These are phyloP conservation scores for Fragilariopsis cylindrus DNA, from an alignment of 108 stramenopile genomes.

Conservation along the genomic window DNA sequence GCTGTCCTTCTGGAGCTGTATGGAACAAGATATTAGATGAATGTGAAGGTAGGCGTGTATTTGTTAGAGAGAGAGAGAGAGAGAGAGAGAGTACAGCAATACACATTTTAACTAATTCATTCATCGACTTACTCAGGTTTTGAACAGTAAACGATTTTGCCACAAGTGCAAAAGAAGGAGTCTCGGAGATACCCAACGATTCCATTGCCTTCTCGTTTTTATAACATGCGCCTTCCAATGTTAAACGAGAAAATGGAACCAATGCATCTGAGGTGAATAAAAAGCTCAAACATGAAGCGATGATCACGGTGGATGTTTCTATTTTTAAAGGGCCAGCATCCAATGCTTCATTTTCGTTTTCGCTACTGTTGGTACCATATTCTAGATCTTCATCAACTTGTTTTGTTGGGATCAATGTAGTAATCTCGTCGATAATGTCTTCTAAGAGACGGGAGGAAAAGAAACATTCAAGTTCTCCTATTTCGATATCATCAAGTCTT, in stretches of 20 bases:
- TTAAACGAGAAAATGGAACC: background rate
- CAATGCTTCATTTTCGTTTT: background rate
- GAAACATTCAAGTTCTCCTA: conserved; percentile 44
- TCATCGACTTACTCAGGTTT: conserved; percentile 17
- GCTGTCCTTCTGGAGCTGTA: conserved; percentile 48
- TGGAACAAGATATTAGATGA: too few species aligned
- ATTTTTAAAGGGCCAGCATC: background rate
- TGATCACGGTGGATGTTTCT: conserved; percentile 10
- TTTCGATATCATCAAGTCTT: conserved; percentile 33
- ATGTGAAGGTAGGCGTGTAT: conserved; percentile 7
- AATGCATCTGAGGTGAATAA: background rate
- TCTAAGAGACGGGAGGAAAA: conserved; percentile 39
- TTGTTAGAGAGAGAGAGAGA: conserved; percentile 10
- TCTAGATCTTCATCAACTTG: background rate
- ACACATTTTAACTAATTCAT: background rate
- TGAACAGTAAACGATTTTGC: conserved; percentile 31
- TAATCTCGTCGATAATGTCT: conserved; percentile 37
- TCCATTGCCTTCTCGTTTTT: conserved; percentile 9
- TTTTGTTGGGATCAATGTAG: background rate
- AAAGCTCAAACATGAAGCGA: conserved; percentile 2
- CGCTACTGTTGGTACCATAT: background rate
- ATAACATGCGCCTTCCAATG: background rate
- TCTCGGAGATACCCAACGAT: conserved; percentile 1
- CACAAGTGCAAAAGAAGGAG: background rate
- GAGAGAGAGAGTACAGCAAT: background rate